Evolutionary conservation across 352 stramenopile genomes (phyloP).

Genomic region (Globisporangium irregulare): DNA sequence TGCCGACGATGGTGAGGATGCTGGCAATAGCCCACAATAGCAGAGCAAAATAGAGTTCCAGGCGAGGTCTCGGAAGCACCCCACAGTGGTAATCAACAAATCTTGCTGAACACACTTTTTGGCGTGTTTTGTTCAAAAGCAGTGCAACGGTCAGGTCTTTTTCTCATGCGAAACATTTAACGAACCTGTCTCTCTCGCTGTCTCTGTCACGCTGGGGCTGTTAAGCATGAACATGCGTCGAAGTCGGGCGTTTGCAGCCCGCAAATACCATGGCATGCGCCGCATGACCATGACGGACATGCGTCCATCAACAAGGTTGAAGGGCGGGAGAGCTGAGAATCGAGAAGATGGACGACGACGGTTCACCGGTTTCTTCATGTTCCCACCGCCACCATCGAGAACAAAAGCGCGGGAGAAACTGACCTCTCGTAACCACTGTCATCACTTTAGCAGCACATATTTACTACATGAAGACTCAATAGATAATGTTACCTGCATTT

Average conservation of each 20-base stretch:
- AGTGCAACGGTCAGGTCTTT: not conserved
- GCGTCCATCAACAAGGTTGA: not conserved
- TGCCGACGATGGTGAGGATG: too few relatives aligned
- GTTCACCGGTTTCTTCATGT: not conserved
- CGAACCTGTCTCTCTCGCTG: not conserved
- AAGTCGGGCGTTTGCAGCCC: not conserved
- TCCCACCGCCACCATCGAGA: not conserved
- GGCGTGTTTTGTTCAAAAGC: not conserved
- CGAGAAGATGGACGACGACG: not conserved
- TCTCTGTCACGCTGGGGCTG: not conserved
- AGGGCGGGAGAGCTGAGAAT: not conserved
- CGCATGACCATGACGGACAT: not conserved
- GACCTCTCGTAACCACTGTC: not conserved
- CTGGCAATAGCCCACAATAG: not conserved
- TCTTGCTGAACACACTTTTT: not conserved
- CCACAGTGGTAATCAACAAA: not conserved
- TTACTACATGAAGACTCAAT: not conserved
- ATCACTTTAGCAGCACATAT: not conserved
- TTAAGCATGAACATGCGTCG: not conserved
- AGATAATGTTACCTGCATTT: not conserved
- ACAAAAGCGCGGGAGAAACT: conserved; percentile 12
- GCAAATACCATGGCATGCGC: too few relatives aligned
- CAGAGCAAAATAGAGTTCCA: not conserved
- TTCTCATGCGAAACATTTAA: not conserved
- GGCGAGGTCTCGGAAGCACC: too few relatives aligned